Conservation (phyloP, 2,329 filamentous ascomycete species). For the Cryphonectria parasitica region DNA sequence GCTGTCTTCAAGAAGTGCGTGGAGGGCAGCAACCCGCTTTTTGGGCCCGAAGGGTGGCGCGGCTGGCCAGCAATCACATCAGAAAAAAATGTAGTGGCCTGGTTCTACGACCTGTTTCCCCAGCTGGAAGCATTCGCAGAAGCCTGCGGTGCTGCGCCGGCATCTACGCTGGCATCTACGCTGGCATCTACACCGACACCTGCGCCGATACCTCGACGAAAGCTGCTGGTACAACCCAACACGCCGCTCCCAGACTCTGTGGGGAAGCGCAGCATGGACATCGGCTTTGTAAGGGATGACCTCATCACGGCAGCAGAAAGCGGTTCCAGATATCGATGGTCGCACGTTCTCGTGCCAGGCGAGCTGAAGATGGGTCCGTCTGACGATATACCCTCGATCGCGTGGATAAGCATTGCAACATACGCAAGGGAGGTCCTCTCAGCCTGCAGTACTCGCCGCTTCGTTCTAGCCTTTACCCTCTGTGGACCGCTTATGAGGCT, state of each 20-base stretch:
- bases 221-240: conserved; percentile 36
- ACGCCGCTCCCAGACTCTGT: conserved; percentile 34
- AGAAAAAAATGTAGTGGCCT: conserved; percentile 41
- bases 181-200: conserved; percentile 15
- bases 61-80: conserved; percentile 42
- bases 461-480: too few relatives aligned
- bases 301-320: conserved; percentile 28
- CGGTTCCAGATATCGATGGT: conserved; percentile 41
- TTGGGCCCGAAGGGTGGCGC: conserved; percentile 39
- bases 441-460: too few relatives aligned
- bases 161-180: too few relatives aligned
- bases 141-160: conserved; percentile 22
- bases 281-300: conserved; percentile 30
- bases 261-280: too few relatives aligned
- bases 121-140: conserved; percentile 37
- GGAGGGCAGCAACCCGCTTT: too few relatives aligned
- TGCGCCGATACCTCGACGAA: conserved; percentile 32
- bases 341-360: conserved; percentile 48
- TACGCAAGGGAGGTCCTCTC: too few relatives aligned
- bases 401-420: conserved; percentile 44
- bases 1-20: too few relatives aligned
- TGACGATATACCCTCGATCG: conserved; percentile 42
- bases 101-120: conserved; percentile 38
- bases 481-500: too few relatives aligned
- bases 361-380: conserved; percentile 51